Conservation (phyloP, 345 rosid species). For the Erodium maritimum region DNA sequence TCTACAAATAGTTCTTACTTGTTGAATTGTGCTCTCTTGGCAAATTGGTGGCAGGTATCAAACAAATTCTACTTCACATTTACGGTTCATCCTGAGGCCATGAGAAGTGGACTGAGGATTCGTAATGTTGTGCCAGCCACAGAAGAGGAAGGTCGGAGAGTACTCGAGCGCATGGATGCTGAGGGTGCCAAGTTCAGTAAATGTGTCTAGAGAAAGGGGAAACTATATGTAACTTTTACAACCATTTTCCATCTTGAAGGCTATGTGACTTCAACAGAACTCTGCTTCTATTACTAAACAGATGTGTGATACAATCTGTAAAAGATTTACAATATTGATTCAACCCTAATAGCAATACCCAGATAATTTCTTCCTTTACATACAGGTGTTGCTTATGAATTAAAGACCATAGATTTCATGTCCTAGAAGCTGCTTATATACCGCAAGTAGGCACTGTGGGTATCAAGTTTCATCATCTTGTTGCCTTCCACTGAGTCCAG, state of each 20-base stretch:
- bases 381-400: too few species aligned
- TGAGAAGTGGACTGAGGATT: conserved; percentile 50
- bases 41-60: conserved; percentile 44
- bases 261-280: background rate
- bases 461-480: background rate
- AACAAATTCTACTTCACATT: conserved; percentile 85
- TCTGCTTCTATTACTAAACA: background rate
- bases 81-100: conserved; percentile 59
- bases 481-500: background rate
- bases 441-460: too few species aligned
- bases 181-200: conserved; percentile 18
- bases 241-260: background rate
- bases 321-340: too few species aligned
- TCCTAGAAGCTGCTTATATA: too few species aligned
- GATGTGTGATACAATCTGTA: background rate
- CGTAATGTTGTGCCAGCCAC: conserved; percentile 82
- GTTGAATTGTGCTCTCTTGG: background rate
- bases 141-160: conserved; percentile 75
- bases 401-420: too few species aligned
- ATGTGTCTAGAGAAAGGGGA: too few species aligned
- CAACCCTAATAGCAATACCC: too few species aligned
- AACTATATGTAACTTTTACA: background rate
- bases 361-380: too few species aligned
- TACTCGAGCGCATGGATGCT: conserved; percentile 74
- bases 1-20: too few species aligned